These are phyloP conservation scores for Rhizophlyctis rosea DNA, from an alignment of 192 early-diverging fungal genomes.

Conservation along the genomic window DNA sequence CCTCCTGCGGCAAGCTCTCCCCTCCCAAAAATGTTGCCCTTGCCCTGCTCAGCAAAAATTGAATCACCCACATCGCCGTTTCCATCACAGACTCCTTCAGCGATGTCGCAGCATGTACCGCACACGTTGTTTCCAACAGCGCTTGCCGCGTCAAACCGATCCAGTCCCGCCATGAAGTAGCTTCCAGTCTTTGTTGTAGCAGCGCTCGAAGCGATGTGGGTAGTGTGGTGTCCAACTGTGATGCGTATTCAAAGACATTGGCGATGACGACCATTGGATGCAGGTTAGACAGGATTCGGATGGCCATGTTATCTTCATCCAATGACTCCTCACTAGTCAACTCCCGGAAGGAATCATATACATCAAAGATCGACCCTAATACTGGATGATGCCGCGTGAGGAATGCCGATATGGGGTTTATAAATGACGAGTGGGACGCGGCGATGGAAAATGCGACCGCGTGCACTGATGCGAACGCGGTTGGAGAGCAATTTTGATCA, in stretches of 20 bases:
- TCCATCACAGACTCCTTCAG: not conserved
- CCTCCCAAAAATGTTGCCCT: constrained; percentile 1
- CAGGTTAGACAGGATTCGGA: not conserved
- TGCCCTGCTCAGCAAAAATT: not conserved
- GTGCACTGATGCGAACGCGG: no score
- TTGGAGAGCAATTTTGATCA: no score
- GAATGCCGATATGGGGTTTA: not conserved
- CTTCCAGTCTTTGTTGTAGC: not conserved
- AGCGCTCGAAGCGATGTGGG: no score
- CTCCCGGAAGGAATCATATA: not conserved
- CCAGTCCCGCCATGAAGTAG: not conserved
- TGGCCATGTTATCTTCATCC: not conserved
- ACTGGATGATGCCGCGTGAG: constrained; percentile 6
- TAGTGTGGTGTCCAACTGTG: not conserved
- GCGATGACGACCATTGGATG: not conserved
- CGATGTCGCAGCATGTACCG: not conserved
- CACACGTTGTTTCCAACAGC: not conserved
- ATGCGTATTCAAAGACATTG: not conserved
- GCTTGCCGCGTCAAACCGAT: constrained; percentile 3
- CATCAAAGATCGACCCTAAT: not conserved
- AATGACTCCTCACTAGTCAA: not conserved
- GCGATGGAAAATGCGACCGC: not conserved
- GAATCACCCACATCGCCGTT: not conserved
- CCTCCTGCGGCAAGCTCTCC: not conserved
- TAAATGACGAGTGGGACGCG: no score